Base-by-base conservation (phyloP, 768 basidiomycete species). In the Tricholoma saponaceum region DNA sequence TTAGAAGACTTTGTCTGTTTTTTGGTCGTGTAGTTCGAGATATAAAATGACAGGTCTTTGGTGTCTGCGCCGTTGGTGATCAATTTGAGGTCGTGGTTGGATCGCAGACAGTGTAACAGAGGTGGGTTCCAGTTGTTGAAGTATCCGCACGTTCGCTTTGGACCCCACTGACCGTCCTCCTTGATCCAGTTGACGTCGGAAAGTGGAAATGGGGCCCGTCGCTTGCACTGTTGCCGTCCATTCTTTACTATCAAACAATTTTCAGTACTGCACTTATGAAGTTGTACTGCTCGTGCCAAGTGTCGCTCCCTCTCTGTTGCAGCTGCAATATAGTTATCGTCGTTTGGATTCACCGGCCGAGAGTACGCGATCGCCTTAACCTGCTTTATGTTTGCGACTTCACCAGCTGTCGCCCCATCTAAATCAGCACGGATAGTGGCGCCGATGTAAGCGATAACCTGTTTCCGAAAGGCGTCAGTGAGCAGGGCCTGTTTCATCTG, bases 81-180 rank as follows among this genome's bases (percentile, higher is more conserved):
- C 0, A 80, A 50, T 52, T 81, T 79, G 3, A 64, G 52, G 57
- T 81, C 74, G 41, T 76, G 67, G 60, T 81, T 82, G 54, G 63
- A 66, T 0, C 67, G 54, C 0, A 66, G 7, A 7, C 6, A 71
- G 8, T 0, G 78, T n/a, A 37, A 37, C 37, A 37, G 14, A 0
- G 56, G 23, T 0, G 72, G 70, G 32, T 64, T 65, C 65, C 62
- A 75, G 13, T 52, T 61, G 46, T 74, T 75, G 12, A 75, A 6
- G 25, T 52, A 68, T 0, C 43, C 53, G 26, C 53, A 66, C 0
- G 57, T 12, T 0, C 69, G 32, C 44, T 68, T 64, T 0, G 66
- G 64, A 0, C 68, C 65, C 72, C 72, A 74, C 1, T 66, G 46
- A 0, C 76, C 74, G 1, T 26, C 50, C 3, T 64, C 58, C 0